Conservation (phyloP, 257 asterid genomes). For the Nicotiana attenuata region DNA sequence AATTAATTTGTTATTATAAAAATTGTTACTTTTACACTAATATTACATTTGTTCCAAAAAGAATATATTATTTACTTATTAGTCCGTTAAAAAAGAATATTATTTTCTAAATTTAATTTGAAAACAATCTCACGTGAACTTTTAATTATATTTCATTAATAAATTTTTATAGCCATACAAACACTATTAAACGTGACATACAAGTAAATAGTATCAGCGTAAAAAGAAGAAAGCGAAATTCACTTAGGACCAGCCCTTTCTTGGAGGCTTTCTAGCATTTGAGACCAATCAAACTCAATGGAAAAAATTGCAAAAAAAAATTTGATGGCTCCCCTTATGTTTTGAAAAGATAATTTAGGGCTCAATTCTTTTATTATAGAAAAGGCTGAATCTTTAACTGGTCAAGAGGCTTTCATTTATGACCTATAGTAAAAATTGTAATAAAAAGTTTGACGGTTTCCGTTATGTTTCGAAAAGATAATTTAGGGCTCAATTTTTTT, state of each 20-base stretch:
- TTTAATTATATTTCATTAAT: too few species aligned
- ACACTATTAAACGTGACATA: too few species aligned
- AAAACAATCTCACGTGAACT: too few species aligned
- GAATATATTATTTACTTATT: too few species aligned
- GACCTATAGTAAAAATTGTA: not conserved
- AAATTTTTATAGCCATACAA: too few species aligned
- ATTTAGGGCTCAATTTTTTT: not conserved
- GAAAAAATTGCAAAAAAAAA: not conserved
- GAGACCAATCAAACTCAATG: not conserved
- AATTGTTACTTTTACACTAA: too few species aligned
- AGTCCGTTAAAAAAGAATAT: too few species aligned
- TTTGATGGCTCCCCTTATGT: not conserved
- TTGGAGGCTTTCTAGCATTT: not conserved
- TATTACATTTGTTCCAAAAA: too few species aligned
- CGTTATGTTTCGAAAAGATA: not conserved
- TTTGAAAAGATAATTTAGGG: too few species aligned
- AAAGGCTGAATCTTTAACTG: not conserved
- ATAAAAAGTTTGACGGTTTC: not conserved
- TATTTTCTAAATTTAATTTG: too few species aligned
- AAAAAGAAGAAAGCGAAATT: not conserved
- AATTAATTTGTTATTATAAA: too few species aligned
- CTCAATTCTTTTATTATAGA: not conserved
- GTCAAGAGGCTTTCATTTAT: not conserved
- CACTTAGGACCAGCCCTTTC: not conserved
- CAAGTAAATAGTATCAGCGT: too few species aligned